Evolutionary conservation across 2,329 filamentous ascomycete genomes (phyloP).

Genomic region (Penicillium polonicum): DNA sequence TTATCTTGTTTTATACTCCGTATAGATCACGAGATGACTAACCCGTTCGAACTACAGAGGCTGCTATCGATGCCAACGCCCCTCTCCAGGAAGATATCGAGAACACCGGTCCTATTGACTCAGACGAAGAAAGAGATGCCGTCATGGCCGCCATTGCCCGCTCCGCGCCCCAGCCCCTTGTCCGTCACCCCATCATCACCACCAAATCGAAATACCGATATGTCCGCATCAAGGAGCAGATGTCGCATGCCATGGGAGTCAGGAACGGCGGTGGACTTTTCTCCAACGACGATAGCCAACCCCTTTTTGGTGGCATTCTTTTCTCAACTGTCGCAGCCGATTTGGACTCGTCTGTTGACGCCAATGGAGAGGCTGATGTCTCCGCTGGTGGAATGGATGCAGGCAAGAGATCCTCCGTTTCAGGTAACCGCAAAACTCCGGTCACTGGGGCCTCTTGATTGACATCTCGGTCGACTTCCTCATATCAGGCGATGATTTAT

Average conservation of each 20-base stretch:
- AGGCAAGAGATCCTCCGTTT: constrained; percentile 24
- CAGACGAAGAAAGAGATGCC: constrained; percentile 86
- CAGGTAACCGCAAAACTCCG: constrained; percentile 19
- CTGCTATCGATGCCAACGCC: constrained; percentile 90
- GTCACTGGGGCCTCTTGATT: constrained; percentile 11
- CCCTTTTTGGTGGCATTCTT: constrained; percentile 32
- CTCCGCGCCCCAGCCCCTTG: constrained; percentile 75
- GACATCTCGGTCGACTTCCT: neutral
- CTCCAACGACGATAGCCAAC: constrained; percentile 35
- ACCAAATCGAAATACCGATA: constrained; percentile 58
- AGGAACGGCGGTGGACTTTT: constrained; percentile 48
- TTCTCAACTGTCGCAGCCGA: constrained; percentile 35
- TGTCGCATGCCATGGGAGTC: constrained; percentile 58
- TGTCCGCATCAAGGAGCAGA: constrained; percentile 63
- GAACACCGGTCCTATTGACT: constrained; percentile 78
- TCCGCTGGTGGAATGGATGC: constrained; percentile 18
- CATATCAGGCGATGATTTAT: constrained; percentile 21
- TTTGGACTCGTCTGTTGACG: constrained; percentile 22
- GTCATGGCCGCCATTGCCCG: constrained; percentile 78
- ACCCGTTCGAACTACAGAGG: constrained; percentile 59
- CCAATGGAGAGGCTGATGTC: constrained; percentile 24
- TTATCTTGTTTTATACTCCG: neutral
- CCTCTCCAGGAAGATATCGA: constrained; percentile 85
- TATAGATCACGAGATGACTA: constrained; percentile 24
- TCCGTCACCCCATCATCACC: constrained; percentile 59